Percentiles rank a stretch among this genome's conserved stretches.
These are phyloP conservation scores for Phlyctochytrium planicorne DNA, from an alignment of 192 early-diverging fungal genomes.

Conservation along the genomic window DNA sequence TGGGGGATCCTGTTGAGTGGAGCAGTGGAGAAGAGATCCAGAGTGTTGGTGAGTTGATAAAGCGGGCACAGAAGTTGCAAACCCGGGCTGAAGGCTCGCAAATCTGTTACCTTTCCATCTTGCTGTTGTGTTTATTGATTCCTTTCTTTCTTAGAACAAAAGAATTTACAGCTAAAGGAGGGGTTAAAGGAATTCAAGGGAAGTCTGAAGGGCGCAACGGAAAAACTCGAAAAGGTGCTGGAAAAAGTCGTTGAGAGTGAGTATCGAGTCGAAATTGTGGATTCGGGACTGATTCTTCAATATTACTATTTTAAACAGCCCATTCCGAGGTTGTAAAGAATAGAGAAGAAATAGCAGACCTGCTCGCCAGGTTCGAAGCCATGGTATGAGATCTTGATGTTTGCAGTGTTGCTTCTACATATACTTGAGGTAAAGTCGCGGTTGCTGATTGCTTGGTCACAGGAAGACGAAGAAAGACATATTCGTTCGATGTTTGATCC, in stretches of 20 bases:
- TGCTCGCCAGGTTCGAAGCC: slow-evolving; percentile 1
- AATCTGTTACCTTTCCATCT: not conserved
- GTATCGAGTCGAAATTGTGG: not conserved
- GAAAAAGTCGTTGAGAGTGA: slow-evolving; percentile 13
- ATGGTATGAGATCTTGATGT: slow-evolving; percentile 2
- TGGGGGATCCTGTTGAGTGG: slow-evolving; percentile 40
- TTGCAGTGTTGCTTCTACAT: not conserved
- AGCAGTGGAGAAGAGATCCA: slow-evolving; percentile 32
- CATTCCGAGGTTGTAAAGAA: slow-evolving; percentile 7
- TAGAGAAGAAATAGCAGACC: not conserved
- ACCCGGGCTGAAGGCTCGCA: not conserved
- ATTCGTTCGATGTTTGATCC: not conserved
- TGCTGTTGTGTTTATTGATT: too few species aligned
- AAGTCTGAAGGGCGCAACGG: slow-evolving; percentile 13
- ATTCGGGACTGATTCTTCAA: not conserved
- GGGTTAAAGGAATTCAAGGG: slow-evolving; percentile 12
- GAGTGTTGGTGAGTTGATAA: slow-evolving; percentile 7
- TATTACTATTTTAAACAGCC: not conserved
- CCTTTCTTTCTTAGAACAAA: not conserved
- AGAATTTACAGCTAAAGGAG: not conserved
- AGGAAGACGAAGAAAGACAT: not conserved
- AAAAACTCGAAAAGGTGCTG: slow-evolving; percentile 16
- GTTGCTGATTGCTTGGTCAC: not conserved
- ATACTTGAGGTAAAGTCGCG: not conserved
- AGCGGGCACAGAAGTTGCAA: not conserved